phyloP scores from a whole-genome alignment of 78 protist species.

The Dictyostelium intermedium region DNA sequence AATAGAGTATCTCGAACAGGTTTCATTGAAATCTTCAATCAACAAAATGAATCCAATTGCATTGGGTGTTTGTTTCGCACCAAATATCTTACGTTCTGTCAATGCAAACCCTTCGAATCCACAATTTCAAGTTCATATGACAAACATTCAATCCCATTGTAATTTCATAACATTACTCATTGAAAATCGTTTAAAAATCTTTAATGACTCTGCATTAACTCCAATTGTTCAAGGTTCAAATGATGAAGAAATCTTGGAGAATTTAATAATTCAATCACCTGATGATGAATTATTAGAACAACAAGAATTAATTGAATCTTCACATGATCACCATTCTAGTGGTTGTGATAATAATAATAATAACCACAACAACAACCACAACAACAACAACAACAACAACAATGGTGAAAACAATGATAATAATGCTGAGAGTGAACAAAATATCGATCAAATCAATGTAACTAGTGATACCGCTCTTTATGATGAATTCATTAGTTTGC shows the following conservation, averaged over 20 bases:
- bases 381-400: too few relatives aligned
- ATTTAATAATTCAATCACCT: not conserved
- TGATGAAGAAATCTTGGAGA: slow-evolving; percentile 3
- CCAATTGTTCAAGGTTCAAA: not conserved
- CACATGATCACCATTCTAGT: not conserved
- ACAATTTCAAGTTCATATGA: slow-evolving; percentile 17
- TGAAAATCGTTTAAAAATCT: slow-evolving; percentile 33
- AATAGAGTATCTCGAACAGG: slow-evolving; percentile 29
- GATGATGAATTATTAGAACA: not conserved
- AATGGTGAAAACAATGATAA: not conserved
- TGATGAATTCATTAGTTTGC: slow-evolving; percentile 49
- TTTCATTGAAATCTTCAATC: not conserved
- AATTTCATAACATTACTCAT: slow-evolving; percentile 40
- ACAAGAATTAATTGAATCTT: not conserved
- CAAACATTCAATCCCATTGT: slow-evolving; percentile 41
- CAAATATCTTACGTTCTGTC: slow-evolving; percentile 31
- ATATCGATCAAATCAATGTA: not conserved
- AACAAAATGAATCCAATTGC: slow-evolving; percentile 68
- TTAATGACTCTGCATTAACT: not conserved
- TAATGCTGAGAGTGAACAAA: not conserved
- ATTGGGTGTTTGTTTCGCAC: slow-evolving; percentile 72
- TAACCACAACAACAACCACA: too few relatives aligned
- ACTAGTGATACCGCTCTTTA: slow-evolving; percentile 7
- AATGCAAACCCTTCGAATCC: not conserved
- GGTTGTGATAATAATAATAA: too few relatives aligned